phyloP scores from a whole-genome alignment of 2,329 filamentous ascomycete species.

The Periconia digitata region DNA sequence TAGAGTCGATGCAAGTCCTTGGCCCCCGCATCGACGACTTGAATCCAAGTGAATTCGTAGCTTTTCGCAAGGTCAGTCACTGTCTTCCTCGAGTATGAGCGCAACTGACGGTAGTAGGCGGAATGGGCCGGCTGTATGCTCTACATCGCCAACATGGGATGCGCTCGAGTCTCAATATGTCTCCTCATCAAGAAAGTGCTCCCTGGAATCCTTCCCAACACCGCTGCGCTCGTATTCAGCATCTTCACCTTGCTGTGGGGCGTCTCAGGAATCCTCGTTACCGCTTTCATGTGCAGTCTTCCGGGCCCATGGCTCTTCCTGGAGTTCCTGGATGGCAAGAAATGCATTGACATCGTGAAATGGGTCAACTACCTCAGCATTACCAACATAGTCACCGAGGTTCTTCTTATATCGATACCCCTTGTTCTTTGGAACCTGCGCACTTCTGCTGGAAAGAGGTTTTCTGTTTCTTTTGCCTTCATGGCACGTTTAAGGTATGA shows the following conservation, averaged over 20 bases:
- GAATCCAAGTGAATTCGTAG: slow-evolving; percentile 5
- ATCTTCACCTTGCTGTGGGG: slow-evolving; percentile 27
- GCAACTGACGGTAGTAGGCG: slow-evolving; percentile 19
- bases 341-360: slow-evolving; percentile 22
- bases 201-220: slow-evolving; percentile 17
- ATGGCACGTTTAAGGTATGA: slow-evolving; percentile 25
- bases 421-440: slow-evolving; percentile 31
- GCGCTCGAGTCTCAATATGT: slow-evolving; percentile 27
- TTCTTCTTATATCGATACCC: slow-evolving; percentile 28
- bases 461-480: slow-evolving; percentile 27
- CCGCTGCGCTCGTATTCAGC: slow-evolving; percentile 19
- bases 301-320: slow-evolving; percentile 26
- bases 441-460: slow-evolving; percentile 20
- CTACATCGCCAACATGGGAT: slow-evolving; percentile 35
- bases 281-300: slow-evolving; percentile 25
- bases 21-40: slow-evolving; percentile 16
- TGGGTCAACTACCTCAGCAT: slow-evolving; percentile 33
- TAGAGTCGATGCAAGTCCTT: slow-evolving; percentile 23
- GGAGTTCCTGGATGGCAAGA: slow-evolving; percentile 1
- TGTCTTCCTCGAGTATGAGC: background rate
- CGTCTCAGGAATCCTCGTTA: slow-evolving; percentile 25
- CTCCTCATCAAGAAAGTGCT: slow-evolving; percentile 27
- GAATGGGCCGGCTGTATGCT: slow-evolving; percentile 28
- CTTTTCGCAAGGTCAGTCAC: slow-evolving; percentile 25
- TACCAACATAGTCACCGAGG: slow-evolving; percentile 29